Base-by-base conservation (phyloP, 2,329 filamentous ascomycete genomes). In the Ascochyta lentis region DNA sequence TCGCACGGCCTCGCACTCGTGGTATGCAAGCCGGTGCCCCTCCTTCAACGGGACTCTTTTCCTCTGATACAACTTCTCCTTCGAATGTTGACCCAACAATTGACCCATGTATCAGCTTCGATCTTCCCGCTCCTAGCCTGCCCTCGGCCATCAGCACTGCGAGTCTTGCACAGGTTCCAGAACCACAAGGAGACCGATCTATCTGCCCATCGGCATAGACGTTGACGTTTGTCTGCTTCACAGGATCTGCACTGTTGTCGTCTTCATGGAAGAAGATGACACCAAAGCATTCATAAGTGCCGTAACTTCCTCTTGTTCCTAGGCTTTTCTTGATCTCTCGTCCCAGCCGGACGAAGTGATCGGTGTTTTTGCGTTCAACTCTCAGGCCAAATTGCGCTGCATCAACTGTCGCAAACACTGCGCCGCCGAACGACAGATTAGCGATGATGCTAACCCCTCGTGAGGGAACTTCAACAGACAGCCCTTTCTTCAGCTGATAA, bases 81-180 rank as follows among this genome's bases (percentile, higher is more conserved):
- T 56, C 59, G n/a, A 61, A 61, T 0, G 29, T 39, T 24, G 56
- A 57, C 27, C 47, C 53, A n/a, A 59, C 39, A 22, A 62, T 59
- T 0, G 58, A 61, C 2, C 23, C 76, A 22, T 61, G 56, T 39
- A 61, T 26, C 23, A 59, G 19, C 34, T 52, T 56, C 4, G 44
- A 49, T 4, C 49, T 38, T 19, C 47, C 54, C 6, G 44, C 42
- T 23, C 43, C 43, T 4, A 60, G 0, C 15, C 47, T 29, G 4
- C 58, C 58, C 16, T 60, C 43, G 6, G 54, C 58, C 1, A 52
- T 35, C 31, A 58, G 41, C 6, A 59, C 56, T 3, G 53, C 53
- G 26, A 59, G 39, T 43, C 53, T 46, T 26, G 59, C 53, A 35
- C 49, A 49, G 5, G 59, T 56, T n/a, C 56, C 56, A n/a, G 59